Percentiles rank a stretch among this genome's conserved stretches.
These are phyloP conservation scores for Pharnaceum exiguum DNA, from an alignment of 148 eudicot species.

Conservation along the genomic window DNA sequence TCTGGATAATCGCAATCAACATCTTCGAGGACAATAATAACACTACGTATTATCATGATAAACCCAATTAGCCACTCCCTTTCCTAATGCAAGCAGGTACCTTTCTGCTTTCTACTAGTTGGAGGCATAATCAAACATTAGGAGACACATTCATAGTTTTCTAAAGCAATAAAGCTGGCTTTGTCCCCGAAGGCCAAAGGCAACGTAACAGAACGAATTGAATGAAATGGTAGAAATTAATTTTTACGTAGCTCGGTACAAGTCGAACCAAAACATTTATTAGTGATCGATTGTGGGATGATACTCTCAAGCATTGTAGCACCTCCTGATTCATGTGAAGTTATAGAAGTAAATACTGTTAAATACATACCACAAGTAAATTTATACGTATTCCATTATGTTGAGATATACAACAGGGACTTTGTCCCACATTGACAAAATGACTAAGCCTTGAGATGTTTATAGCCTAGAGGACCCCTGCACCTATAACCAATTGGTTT, in stretches of 20 bases:
- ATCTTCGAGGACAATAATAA: slow-evolving; percentile 6
- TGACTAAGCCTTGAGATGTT: no score
- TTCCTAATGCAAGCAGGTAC: slow-evolving; percentile 8
- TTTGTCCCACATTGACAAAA: no score
- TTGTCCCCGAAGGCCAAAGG: slow-evolving; percentile 2
- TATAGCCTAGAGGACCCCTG: no score
- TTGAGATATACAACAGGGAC: no score
- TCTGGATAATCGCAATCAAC: slow-evolving; percentile 15
- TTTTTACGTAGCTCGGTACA: slow-evolving; percentile 3
- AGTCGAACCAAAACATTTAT: no score
- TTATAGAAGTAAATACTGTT: no score
- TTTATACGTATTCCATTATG: no score
- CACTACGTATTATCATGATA: not conserved
- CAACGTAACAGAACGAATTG: not conserved
- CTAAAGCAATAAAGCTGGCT: slow-evolving; percentile 17
- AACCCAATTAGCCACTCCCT: slow-evolving; percentile 1
- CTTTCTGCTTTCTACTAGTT: slow-evolving; percentile 14
- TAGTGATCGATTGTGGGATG: no score
- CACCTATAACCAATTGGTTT: no score
- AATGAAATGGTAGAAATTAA: not conserved
- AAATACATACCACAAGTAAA: no score
- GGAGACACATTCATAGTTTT: slow-evolving; percentile 20
- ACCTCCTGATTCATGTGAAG: no score
- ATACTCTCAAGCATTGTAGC: no score
- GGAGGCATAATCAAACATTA: slow-evolving; percentile 24